Evolutionary conservation across 495 filamentous ascomycete species (phyloP).

Genomic region (Neurospora sp.): DNA sequence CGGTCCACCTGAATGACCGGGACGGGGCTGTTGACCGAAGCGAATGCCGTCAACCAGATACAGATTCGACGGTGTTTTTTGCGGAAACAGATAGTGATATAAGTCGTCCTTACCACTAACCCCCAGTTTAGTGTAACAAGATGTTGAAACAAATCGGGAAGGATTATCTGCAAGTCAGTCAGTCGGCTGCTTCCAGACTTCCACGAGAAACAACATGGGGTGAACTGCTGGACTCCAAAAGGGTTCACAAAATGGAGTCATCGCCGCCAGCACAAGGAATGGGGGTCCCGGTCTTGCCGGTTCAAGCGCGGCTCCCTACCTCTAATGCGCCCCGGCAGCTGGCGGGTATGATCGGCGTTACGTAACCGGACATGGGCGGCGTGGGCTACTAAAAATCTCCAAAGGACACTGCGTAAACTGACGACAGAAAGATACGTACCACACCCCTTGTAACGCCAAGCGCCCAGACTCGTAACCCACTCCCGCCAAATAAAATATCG

Average conservation of each 20-base stretch:
- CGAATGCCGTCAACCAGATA: neutral
- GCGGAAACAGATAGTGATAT: neutral
- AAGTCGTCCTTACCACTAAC: neutral
- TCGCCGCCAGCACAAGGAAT: neutral
- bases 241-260: neutral
- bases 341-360: constrained; percentile 14
- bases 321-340: neutral
- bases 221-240: neutral
- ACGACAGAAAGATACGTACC: too few relatives aligned
- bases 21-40: neutral
- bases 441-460: too few relatives aligned
- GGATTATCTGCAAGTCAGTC: neutral
- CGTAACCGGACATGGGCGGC: constrained; percentile 8
- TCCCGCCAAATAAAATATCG: too few relatives aligned
- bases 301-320: neutral
- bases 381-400: constrained; percentile 1
- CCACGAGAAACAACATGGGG: neutral
- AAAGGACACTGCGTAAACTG: too few relatives aligned
- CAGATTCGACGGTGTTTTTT: neutral
- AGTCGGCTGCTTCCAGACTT: neutral
- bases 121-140: neutral
- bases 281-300: neutral
- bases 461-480: too few relatives aligned
- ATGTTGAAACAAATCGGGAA: neutral
- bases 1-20: neutral